phyloP scores from a whole-genome alignment of 2,329 filamentous ascomycete species.

The Phoma sp. region DNA sequence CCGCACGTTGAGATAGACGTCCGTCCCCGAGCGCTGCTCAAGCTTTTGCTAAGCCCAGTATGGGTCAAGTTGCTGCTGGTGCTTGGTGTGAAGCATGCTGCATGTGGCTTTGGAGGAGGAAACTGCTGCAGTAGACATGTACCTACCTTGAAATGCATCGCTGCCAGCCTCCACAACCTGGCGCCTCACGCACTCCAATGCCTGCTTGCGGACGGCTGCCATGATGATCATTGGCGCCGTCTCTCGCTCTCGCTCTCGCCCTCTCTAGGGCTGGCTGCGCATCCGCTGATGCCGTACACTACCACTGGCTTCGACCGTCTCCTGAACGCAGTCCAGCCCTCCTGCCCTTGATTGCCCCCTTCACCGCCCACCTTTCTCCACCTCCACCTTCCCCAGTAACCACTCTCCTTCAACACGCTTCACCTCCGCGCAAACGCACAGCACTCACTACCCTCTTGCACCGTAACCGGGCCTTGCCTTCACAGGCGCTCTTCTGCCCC shows the following conservation, averaged over 20 bases:
- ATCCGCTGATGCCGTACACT: slow-evolving; percentile 8
- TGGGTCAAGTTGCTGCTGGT: slow-evolving; percentile 1
- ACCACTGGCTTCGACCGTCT: background rate
- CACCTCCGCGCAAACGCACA: slow-evolving; percentile 9
- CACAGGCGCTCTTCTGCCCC: slow-evolving; percentile 21
- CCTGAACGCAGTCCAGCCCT: slow-evolving; percentile 2
- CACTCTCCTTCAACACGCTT: slow-evolving; percentile 14
- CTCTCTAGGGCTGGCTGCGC: slow-evolving; percentile 7
- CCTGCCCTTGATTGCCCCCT: background rate
- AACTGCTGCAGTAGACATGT: background rate
- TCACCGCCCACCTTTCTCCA: background rate
- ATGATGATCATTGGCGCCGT: slow-evolving; percentile 5
- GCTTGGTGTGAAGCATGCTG: background rate
- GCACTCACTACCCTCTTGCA: slow-evolving; percentile 6
- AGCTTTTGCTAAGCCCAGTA: slow-evolving; percentile 8
- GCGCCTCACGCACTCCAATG: slow-evolving; percentile 9
- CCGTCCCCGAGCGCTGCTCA: slow-evolving; percentile 9
- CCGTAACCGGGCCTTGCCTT: slow-evolving; percentile 1
- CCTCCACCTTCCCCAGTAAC: slow-evolving; percentile 13
- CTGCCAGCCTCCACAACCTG: background rate
- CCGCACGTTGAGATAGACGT: too few relatives aligned
- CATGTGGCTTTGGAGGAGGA: background rate
- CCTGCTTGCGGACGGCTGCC: slow-evolving; percentile 3
- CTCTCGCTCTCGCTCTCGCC: background rate
- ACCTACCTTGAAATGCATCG: background rate